Evolutionary conservation across 139 green algal genomes (phyloP).

Genomic region (Ettlia oleoabundans): DNA sequence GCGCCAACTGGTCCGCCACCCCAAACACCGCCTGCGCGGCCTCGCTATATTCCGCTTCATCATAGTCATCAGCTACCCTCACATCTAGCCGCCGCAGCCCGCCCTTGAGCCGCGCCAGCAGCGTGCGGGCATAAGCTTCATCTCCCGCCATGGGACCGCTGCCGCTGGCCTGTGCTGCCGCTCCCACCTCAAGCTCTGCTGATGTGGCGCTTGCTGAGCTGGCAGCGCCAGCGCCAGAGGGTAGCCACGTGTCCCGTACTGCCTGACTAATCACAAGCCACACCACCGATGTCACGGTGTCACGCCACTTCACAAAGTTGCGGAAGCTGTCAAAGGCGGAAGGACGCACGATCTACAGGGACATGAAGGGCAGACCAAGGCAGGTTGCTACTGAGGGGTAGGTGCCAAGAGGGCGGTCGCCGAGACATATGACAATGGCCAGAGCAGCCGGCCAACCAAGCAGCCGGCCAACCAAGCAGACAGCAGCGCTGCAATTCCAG

Average conservation of each 20-base stretch:
- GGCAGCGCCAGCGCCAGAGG: no score
- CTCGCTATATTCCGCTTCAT: constrained; percentile 63
- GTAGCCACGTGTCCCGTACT: constrained; percentile 45
- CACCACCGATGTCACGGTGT: constrained; percentile 50
- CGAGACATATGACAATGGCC: no score
- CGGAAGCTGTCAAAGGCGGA: constrained; percentile 54
- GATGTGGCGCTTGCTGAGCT: no score
- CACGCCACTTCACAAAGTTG: constrained; percentile 64
- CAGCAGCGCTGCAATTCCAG: no score
- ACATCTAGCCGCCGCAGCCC: constrained; percentile 63
- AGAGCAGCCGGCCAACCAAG: no score
- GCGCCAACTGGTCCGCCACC: constrained; percentile 37
- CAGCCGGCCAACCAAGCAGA: no score
- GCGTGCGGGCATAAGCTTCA: constrained; percentile 18
- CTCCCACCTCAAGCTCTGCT: no score
- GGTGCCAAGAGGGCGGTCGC: no score
- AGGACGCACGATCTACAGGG: constrained; percentile 43
- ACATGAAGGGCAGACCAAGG: not conserved
- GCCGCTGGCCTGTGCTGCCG: constrained; percentile 29
- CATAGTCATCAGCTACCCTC: constrained; percentile 66
- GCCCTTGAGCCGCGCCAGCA: constrained; percentile 52
- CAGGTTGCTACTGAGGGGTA: no score
- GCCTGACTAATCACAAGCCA: constrained; percentile 51
- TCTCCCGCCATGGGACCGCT: constrained; percentile 42
- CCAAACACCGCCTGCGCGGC: constrained; percentile 46